phyloP scores from a whole-genome alignment of 2,329 filamentous ascomycete species.

The Paraphoma chrysanthemicola region DNA sequence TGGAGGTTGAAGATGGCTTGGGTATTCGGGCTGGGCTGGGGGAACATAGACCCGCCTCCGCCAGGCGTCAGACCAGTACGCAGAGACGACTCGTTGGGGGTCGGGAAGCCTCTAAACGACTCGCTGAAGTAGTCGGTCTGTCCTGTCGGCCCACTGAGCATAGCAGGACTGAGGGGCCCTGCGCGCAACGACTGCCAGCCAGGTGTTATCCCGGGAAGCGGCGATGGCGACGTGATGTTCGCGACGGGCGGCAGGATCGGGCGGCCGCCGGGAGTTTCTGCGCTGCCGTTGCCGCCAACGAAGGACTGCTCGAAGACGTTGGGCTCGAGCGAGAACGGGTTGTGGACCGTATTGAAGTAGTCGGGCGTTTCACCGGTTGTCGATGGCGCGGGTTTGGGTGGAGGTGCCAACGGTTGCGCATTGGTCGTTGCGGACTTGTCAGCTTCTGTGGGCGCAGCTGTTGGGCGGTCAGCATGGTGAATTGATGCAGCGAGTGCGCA shows the following conservation, averaged over 20 bases:
- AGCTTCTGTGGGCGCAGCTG: constrained; percentile 31
- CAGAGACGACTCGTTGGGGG: constrained; percentile 94
- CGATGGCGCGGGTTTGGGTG: constrained; percentile 54
- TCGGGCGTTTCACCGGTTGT: constrained; percentile 55
- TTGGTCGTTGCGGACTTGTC: constrained; percentile 50
- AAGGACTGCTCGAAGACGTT: constrained; percentile 99
- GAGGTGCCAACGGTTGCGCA: constrained; percentile 59
- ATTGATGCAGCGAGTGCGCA: constrained; percentile 2
- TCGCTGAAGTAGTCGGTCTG: constrained; percentile 87
- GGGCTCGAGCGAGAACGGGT: constrained; percentile 76
- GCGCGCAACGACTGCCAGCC: constrained; percentile 91
- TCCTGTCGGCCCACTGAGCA: constrained; percentile 82
- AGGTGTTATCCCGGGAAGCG: constrained; percentile 75
- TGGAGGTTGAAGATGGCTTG: constrained; percentile 82
- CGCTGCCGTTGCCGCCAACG: constrained; percentile 51
- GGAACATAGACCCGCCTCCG: constrained; percentile 96
- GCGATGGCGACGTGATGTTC: constrained; percentile 85
- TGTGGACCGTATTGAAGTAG: constrained; percentile 60
- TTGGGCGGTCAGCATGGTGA: constrained; percentile 23
- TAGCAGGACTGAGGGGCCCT: constrained; percentile 93
- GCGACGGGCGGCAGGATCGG: constrained; percentile 87
- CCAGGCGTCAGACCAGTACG: constrained; percentile 92
- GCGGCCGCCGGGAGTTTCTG: constrained; percentile 78
- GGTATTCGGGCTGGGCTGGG: constrained; percentile 85
- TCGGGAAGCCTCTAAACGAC: constrained; percentile 84